A percentile compares a stretch with the other conserved stretches of the same genome.
Evolutionary conservation across 768 basidiomycete genomes (phyloP).

Genomic region (Tremella yokohamensis): DNA sequence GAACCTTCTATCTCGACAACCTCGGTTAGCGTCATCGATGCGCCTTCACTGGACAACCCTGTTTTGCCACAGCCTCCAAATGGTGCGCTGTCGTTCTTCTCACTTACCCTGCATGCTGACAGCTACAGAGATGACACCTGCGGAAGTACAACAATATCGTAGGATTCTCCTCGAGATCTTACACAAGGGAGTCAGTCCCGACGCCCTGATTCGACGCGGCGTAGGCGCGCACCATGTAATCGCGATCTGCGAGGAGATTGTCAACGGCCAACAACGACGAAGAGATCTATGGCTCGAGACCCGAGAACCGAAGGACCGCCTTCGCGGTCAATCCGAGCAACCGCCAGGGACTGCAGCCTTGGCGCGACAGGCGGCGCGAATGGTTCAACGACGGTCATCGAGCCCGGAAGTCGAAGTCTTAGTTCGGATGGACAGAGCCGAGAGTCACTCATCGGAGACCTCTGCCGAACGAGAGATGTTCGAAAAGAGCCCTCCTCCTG

Average conservation of each 20-base stretch:
- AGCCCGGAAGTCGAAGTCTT: slow-evolving; percentile 22
- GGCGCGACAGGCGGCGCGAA: not conserved
- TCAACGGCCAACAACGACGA: slow-evolving; percentile 21
- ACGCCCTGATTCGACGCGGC: slow-evolving; percentile 27
- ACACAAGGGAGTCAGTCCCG: slow-evolving; percentile 32
- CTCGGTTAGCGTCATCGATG: not conserved
- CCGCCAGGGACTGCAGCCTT: not conserved
- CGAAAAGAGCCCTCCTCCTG: slow-evolving; percentile 7
- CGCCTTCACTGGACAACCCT: not conserved
- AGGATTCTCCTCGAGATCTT: slow-evolving; percentile 38
- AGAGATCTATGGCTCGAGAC: slow-evolving; percentile 26
- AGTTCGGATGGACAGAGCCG: slow-evolving; percentile 6
- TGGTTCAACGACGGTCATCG: slow-evolving; percentile 8
- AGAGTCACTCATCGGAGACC: slow-evolving; percentile 21
- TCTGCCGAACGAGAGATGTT: slow-evolving; percentile 15
- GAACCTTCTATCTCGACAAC: too few species aligned
- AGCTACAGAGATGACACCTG: slow-evolving; percentile 24
- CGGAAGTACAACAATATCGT: slow-evolving; percentile 35
- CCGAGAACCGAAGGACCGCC: not conserved
- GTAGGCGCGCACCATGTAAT: slow-evolving; percentile 34
- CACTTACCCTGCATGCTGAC: not conserved
- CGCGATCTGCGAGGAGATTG: slow-evolving; percentile 38
- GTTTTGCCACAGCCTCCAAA: not conserved
- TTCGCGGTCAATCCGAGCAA: not conserved
- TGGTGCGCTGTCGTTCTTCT: not conserved